Evolutionary conservation across 2,329 filamentous ascomycete genomes (phyloP).

Genomic region (Colletotrichum sp.): DNA sequence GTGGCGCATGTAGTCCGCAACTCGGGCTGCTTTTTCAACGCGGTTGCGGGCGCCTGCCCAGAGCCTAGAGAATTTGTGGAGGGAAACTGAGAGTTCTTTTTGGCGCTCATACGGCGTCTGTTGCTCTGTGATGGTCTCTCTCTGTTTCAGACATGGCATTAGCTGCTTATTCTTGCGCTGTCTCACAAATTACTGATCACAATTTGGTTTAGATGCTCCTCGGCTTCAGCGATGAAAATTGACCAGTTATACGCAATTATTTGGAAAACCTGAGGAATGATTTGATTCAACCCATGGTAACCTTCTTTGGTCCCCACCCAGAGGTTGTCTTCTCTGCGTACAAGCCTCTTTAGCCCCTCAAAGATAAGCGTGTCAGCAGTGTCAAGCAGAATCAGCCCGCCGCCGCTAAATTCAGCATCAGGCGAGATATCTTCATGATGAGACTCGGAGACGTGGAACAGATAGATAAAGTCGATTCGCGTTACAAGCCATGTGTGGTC

Average conservation of each 20-base stretch:
- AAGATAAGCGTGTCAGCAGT: background rate
- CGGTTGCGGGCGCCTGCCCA: no score
- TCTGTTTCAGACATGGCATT: background rate
- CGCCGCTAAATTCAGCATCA: background rate
- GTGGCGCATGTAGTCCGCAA: background rate
- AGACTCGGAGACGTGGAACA: no score
- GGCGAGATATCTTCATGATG: no score
- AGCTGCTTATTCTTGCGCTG: background rate
- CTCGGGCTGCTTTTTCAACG: background rate
- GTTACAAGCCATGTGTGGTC: background rate
- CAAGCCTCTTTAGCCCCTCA: background rate
- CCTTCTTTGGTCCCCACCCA: background rate
- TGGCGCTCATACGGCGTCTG: background rate
- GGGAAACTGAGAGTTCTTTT: background rate
- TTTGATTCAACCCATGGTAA: background rate
- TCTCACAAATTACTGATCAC: background rate
- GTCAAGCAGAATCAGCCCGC: background rate
- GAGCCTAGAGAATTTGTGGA: background rate
- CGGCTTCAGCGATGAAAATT: background rate
- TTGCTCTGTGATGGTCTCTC: background rate
- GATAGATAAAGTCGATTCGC: background rate
- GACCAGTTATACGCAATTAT: background rate
- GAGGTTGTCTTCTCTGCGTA: background rate
- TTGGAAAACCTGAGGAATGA: background rate
- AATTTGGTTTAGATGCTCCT: background rate